Evolutionary conservation across 148 eudicot species (phyloP).

Genomic region (Salicornia ramosissima): DNA sequence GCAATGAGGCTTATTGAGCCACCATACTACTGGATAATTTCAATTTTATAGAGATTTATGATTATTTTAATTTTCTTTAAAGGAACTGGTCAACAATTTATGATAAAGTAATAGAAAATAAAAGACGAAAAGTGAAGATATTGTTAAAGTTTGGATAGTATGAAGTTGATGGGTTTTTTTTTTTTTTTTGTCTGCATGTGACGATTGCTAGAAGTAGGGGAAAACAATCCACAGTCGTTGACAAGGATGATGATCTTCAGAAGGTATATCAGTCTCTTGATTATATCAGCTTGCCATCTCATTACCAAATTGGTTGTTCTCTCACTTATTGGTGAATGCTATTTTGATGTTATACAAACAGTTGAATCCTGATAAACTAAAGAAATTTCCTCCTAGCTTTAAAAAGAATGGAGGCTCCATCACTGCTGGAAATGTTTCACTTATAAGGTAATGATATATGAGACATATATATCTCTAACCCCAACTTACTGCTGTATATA

Average conservation of each 20-base stretch:
- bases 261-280: slow-evolving; percentile 42
- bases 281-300: slow-evolving; percentile 8
- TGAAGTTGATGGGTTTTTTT: neutral
- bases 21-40: too few species aligned
- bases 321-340: neutral
- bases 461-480: neutral
- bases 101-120: too few species aligned
- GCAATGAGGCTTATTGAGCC: too few species aligned
- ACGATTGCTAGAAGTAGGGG: slow-evolving; percentile 59
- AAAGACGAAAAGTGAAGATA: neutral
- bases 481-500: neutral
- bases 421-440: slow-evolving; percentile 96
- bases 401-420: slow-evolving; percentile 75
- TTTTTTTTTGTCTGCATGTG: slow-evolving; percentile 42
- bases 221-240: slow-evolving; percentile 46
- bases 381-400: slow-evolving; percentile 86
- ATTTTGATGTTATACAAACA: slow-evolving; percentile 18
- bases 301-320: neutral
- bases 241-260: slow-evolving; percentile 69
- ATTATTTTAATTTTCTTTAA: too few species aligned
- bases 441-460: slow-evolving; percentile 50
- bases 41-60: too few species aligned
- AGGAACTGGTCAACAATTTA: too few species aligned
- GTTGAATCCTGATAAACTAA: slow-evolving; percentile 81
- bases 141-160: neutral